Percentiles rank a stretch among this genome's conserved stretches.
Conservation (phyloP, 108 stramenopile species). For the Cyclotella sp. region DNA sequence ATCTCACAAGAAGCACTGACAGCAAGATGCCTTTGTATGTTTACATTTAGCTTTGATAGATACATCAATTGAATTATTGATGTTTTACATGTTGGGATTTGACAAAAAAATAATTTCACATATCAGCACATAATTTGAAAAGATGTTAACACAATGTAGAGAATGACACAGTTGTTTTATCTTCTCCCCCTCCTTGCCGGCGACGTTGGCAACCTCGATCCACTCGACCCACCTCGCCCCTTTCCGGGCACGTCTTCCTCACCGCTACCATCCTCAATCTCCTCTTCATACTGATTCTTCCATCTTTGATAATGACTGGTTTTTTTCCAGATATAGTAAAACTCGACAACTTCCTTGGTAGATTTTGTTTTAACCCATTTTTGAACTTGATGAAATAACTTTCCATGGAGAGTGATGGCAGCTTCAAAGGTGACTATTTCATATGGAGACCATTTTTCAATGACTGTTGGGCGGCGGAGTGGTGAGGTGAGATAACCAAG, state of each 20-base stretch:
- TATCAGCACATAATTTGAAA: too few species aligned
- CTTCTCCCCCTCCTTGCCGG: slow-evolving; percentile 12
- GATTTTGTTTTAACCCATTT: slow-evolving; percentile 80
- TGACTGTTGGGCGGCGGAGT: slow-evolving; percentile 72
- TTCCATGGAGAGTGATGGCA: slow-evolving; percentile 80
- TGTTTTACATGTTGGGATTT: too few species aligned
- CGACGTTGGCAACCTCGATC: background rate
- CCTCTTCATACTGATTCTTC: slow-evolving; percentile 66
- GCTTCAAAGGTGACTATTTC: slow-evolving; percentile 91
- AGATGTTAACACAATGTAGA: too few species aligned
- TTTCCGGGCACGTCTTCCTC: slow-evolving; percentile 21
- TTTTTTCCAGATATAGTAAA: slow-evolving; percentile 99
- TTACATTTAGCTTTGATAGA: too few species aligned
- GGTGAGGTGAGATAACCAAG: slow-evolving; percentile 73
- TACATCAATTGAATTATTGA: too few species aligned
- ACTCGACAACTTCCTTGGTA: slow-evolving; percentile 90
- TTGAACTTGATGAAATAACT: slow-evolving; percentile 75
- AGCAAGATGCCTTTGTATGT: too few species aligned
- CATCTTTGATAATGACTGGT: slow-evolving; percentile 89
- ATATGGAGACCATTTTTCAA: slow-evolving; percentile 90
- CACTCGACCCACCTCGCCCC: background rate
- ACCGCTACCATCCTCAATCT: slow-evolving; percentile 29
- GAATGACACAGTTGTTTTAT: too few species aligned
- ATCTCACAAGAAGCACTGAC: too few species aligned
- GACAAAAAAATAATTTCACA: too few species aligned